A percentile compares a stretch with the other conserved stretches of the same genome.
These are phyloP conservation scores for Pyrenophora tritici-repentis DNA, from an alignment of 2,329 filamentous ascomycete species.

Conservation along the genomic window DNA sequence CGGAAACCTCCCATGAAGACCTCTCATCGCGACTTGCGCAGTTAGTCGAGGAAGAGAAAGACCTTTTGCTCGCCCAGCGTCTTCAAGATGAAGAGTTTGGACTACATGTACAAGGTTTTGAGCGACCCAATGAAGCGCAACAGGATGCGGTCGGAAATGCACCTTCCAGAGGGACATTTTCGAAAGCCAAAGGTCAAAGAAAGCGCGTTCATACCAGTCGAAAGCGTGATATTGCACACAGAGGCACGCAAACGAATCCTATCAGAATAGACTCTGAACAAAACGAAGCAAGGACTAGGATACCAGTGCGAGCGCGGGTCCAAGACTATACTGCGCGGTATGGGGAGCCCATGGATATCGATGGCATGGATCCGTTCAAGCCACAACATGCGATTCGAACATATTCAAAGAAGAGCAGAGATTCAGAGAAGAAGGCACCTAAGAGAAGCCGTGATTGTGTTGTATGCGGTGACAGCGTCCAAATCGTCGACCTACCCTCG, in stretches of 20 bases:
- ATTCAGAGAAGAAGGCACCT: not conserved
- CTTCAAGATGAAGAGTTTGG: not conserved
- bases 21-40: not conserved
- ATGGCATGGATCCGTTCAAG: not conserved
- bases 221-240: not conserved
- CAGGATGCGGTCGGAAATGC: not conserved
- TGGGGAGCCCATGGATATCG: slow-evolving; percentile 7
- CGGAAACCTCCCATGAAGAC: not conserved
- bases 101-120: not conserved
- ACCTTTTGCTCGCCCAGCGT: slow-evolving; percentile 3
- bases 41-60: slow-evolving; percentile 6
- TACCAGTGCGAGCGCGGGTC: not conserved
- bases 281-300: not conserved
- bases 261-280: slow-evolving; percentile 13
- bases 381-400: not conserved
- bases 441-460: slow-evolving; percentile 21
- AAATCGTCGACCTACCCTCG: slow-evolving; percentile 26
- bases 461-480: slow-evolving; percentile 26
- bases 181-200: not conserved
- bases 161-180: not conserved
- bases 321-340: not conserved
- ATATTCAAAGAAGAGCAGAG: no score
- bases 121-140: not conserved
- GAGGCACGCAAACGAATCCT: slow-evolving; percentile 12
- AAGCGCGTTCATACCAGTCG: not conserved